Base-by-base conservation (phyloP, 441 rosid species). In the Gossypium gossypioides region DNA sequence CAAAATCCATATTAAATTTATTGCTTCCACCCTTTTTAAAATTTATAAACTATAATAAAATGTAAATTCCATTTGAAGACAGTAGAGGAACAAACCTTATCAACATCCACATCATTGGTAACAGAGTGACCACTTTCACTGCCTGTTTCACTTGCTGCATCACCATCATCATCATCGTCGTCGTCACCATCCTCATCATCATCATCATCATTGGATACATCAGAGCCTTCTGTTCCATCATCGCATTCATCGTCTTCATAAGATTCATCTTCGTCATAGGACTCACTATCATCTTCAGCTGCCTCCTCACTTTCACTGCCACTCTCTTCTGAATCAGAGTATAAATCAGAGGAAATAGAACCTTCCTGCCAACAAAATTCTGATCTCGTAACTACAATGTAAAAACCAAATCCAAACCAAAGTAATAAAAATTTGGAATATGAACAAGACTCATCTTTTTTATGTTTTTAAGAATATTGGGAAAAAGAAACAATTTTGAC, bases 221-320 rank as follows among this genome's bases (percentile, higher is more conserved):
- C 89, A 71, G 86, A 85, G 13, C 73, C 84, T 61, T 81, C 69
- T 32, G 84, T 51, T 75, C 40, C 82, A 75, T 84, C 85, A 69
- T 84, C 89, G 2, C 75, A 52, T 21, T 87, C 79, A 79, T 81
- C 89, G 58, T 90, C 97, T 62, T 87, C 89, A 51, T 86, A 87
- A 46, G 86, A 91, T 4, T 86, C 92, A 73, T 87, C 90, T n/a
- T 92, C 97, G 51, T 88, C 96, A 75, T 91, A 88, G 74, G 85
- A 90, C 59, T 84, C 96, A 75, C 46, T 40, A 40, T 89, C 95
- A 76, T 94, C 99, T 80, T 96, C 96, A 19, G 88, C 84, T 63
- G 84, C 91, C 78, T 86, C 96, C 81, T 89, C 99, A 70, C 86
- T 87, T 79, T 83, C 98, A 79, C 90, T 90, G 69, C 86, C 94